phyloP scores from a whole-genome alignment of 2,329 filamentous ascomycete genomes.

The Tolypocladium guangdongense region DNA sequence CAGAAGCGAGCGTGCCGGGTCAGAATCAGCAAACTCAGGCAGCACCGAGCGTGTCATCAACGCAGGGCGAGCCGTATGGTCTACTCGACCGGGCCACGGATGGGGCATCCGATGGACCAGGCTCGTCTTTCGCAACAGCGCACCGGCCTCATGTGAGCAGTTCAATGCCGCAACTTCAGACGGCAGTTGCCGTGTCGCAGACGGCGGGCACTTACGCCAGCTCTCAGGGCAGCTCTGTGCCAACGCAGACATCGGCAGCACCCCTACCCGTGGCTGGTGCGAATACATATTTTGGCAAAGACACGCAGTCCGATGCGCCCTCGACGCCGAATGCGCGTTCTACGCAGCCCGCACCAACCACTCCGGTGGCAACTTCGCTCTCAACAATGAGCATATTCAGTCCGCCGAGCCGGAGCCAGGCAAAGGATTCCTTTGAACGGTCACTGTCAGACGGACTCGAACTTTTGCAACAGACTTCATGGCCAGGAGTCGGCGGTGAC shows the following conservation, averaged over 20 bases:
- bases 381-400: slow-evolving; percentile 10
- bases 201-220: background rate
- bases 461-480: background rate
- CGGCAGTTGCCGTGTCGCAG: background rate
- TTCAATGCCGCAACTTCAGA: background rate
- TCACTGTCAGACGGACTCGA: slow-evolving; percentile 4
- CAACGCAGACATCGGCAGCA: slow-evolving; percentile 3
- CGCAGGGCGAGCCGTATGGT: background rate
- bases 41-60: background rate
- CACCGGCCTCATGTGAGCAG: background rate
- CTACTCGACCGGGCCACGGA: background rate
- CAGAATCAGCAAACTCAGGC: background rate
- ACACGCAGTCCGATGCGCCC: background rate
- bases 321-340: background rate
- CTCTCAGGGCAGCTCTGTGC: background rate
- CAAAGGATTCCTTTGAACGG: slow-evolving; percentile 15
- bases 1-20: background rate
- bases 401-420: slow-evolving; percentile 8
- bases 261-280: slow-evolving; percentile 23
- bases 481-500: background rate
- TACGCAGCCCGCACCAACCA: background rate
- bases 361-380: background rate
- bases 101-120: background rate
- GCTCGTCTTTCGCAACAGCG: background rate
- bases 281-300: slow-evolving; percentile 24